Conservation (phyloP, 768 basidiomycete species). For the Podaxis carcinomalis region DNA sequence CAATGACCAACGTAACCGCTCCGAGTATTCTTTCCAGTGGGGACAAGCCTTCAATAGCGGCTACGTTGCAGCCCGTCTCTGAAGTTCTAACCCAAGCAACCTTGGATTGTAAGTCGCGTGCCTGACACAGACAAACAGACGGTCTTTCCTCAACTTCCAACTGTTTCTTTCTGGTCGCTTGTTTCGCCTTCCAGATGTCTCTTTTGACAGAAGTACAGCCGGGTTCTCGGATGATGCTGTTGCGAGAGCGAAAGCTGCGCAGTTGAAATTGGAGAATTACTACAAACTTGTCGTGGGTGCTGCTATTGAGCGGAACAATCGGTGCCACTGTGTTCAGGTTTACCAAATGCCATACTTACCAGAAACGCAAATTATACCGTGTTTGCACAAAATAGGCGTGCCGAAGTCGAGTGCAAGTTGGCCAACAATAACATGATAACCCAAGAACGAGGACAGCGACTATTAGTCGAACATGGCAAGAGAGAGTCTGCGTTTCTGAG, state of each 20-base stretch:
- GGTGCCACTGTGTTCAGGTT: slow-evolving; percentile 41
- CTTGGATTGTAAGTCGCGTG: slow-evolving; percentile 28
- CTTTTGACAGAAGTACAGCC: slow-evolving; percentile 78
- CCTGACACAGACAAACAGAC: background rate
- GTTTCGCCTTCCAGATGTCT: slow-evolving; percentile 57
- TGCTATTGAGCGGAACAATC: slow-evolving; percentile 88
- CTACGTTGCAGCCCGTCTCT: background rate
- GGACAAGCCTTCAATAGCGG: background rate
- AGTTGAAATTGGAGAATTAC: slow-evolving; percentile 93
- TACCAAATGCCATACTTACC: background rate
- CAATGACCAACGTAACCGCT: background rate
- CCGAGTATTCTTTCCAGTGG: background rate
- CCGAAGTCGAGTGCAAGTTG: slow-evolving; percentile 80
- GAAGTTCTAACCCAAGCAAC: slow-evolving; percentile 15
- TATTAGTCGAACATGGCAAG: slow-evolving; percentile 78
- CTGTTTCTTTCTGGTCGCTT: background rate
- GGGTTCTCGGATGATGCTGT: slow-evolving; percentile 79
- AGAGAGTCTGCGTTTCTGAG: slow-evolving; percentile 89
- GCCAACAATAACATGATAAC: slow-evolving; percentile 64
- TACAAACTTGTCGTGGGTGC: slow-evolving; percentile 97
- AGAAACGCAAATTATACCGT: background rate
- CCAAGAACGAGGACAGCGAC: slow-evolving; percentile 84
- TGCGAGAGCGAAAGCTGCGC: slow-evolving; percentile 84
- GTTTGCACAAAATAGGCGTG: slow-evolving; percentile 52
- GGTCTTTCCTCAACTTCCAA: no score